phyloP scores from a whole-genome alignment of 192 early-diverging fungal genomes.

The Powellomyces hirtus region DNA sequence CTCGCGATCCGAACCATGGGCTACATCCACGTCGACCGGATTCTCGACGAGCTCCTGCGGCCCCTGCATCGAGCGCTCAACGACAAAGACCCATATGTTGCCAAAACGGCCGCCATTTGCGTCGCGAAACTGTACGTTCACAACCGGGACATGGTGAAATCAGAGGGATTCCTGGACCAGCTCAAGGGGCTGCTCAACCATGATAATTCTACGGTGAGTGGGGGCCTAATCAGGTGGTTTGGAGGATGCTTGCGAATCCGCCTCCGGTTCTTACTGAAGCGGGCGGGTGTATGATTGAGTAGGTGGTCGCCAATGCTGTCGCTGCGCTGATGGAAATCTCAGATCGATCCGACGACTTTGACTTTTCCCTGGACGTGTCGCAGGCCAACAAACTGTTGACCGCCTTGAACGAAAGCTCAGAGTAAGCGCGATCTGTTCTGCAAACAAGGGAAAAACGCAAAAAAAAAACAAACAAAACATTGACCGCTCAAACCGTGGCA shows the following conservation, averaged over 20 bases:
- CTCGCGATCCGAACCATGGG: conserved; percentile 97
- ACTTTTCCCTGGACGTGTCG: conserved; percentile 78
- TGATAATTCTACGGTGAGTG: conserved; percentile 80
- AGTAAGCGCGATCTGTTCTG: conserved; percentile 60
- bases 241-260: neutral
- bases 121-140: conserved; percentile 94
- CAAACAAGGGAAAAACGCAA: too few species aligned
- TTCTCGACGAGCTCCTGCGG: conserved; percentile 79
- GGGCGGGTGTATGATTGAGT: too few species aligned
- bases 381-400: conserved; percentile 89
- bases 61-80: conserved; percentile 77
- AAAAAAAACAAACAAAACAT: too few species aligned
- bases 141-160: conserved; percentile 78
- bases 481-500: neutral
- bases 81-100: conserved; percentile 94
- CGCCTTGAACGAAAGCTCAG: conserved; percentile 93
- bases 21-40: conserved; percentile 90
- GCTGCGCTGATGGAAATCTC: conserved; percentile 93
- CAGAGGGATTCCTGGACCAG: conserved; percentile 86
- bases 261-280: neutral
- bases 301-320: conserved; percentile 96
- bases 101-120: conserved; percentile 91
- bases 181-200: conserved; percentile 83
- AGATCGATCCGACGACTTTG: conserved; percentile 80
- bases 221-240: too few species aligned